Base-by-base conservation (phyloP, 2,329 filamentous ascomycete genomes). In the Paraconiothyrium sp. region DNA sequence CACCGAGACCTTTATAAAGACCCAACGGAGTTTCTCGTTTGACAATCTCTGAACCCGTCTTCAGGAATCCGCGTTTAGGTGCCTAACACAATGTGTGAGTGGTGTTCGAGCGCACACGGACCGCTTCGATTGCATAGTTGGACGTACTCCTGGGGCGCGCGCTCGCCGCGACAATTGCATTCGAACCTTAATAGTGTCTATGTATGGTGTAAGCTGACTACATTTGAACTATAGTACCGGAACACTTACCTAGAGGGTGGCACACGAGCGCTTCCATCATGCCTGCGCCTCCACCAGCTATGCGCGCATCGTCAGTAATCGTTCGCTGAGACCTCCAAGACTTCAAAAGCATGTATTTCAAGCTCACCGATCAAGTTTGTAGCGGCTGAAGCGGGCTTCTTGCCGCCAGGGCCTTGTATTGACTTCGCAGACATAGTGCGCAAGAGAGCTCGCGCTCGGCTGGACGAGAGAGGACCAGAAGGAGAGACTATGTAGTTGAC, bases 201-300 rank as follows among this genome's bases (percentile, higher is more conserved):
- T 32, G n/a, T n/a, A 3, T 50, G 14, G 35, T 58, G 48, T 79
- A 35, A 78, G 72, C 34, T 59, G 13, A 39, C 50, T 43, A 24
- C 27, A 4, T 24, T 2, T 24, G 35, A 43, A 22, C 13, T n/a
- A 10, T 48, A 3, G 9, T 43, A 51, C 39, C 43, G 47, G 44
- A 24, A 41, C 55, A 58, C 85, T 72, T 86, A 94, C 92, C 92
- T 61, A 98, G 87, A 65, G 95, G 95, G 84, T 99, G 95, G 81
- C 95, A 99, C 57, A 85, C 93, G 65, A 99, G 89, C 52, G 95
- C 95, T 83, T 99, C 95, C 94, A 98, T 98, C 94, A 98, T 97
- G 76, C 95, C 95, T 72, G 95, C 95, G 81, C 93, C 93, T 78
- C 95, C 95, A 78, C 95, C 95, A 78, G 95, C 95, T 97, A 72